phyloP scores from a whole-genome alignment of 2,329 filamentous ascomycete genomes.

The Aspergillus sergii region DNA sequence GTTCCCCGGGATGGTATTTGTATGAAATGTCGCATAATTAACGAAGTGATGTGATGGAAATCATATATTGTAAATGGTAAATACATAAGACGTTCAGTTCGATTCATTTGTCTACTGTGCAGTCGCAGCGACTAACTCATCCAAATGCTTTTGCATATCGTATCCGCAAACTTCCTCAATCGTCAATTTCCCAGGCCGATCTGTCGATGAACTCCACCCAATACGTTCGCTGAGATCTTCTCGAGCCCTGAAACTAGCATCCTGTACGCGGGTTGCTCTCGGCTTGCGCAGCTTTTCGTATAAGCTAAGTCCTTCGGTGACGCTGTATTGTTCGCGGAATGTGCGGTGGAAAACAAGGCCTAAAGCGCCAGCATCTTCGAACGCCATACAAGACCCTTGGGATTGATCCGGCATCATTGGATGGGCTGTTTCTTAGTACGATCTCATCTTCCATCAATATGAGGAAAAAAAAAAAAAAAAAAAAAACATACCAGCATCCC shows the following conservation, averaged over 20 bases:
- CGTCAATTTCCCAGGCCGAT: conserved; percentile 33
- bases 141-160: conserved; percentile 19
- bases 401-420: conserved; percentile 38
- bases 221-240: conserved; percentile 34
- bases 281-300: conserved; percentile 34
- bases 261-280: conserved; percentile 34
- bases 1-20: conserved; percentile 32
- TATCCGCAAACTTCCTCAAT: conserved; percentile 39
- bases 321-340: conserved; percentile 22
- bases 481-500: conserved; percentile 30
- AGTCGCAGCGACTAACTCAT: conserved; percentile 6
- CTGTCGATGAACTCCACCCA: conserved; percentile 29
- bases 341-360: conserved; percentile 38
- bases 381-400: conserved; percentile 42
- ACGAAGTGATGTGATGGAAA: not conserved
- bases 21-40: conserved; percentile 10
- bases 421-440: conserved; percentile 23
- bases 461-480: not conserved
- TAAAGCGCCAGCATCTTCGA: conserved; percentile 45
- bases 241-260: conserved; percentile 29
- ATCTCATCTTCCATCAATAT: not conserved
- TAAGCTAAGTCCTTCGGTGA: conserved; percentile 25
- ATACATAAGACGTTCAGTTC: not conserved
- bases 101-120: not conserved
- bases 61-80: not conserved